phyloP scores from a whole-genome alignment of 257 asterid species.

The Forsythia viridissima region DNA sequence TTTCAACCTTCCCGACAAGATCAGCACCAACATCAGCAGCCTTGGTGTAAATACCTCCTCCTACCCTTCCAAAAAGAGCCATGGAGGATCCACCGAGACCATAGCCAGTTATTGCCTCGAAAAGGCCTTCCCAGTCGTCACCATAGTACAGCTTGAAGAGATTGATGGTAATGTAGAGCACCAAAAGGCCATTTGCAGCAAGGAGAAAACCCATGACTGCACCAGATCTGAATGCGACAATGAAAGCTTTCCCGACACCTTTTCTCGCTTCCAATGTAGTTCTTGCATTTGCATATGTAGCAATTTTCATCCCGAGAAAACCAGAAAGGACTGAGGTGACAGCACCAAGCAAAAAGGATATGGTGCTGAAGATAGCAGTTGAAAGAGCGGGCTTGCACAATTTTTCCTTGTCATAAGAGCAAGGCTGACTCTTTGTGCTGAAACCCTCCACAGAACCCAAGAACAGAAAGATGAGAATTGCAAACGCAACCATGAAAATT shows the following conservation, averaged over 20 bases:
- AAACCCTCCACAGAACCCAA: slow-evolving; percentile 92
- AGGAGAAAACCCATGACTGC: slow-evolving; percentile 97
- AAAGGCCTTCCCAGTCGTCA: slow-evolving; percentile 92
- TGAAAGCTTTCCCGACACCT: slow-evolving; percentile 79
- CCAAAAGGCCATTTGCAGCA: slow-evolving; percentile 87
- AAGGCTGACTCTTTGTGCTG: slow-evolving; percentile 62
- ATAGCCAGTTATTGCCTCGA: slow-evolving; percentile 85
- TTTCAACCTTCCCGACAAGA: slow-evolving; percentile 56
- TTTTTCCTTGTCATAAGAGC: slow-evolving; percentile 54
- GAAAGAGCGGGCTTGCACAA: slow-evolving; percentile 77
- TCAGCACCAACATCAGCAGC: slow-evolving; percentile 66
- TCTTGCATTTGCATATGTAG: slow-evolving; percentile 92
- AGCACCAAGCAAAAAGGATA: slow-evolving; percentile 85
- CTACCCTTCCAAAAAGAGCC: slow-evolving; percentile 94
- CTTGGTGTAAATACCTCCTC: slow-evolving; percentile 89
- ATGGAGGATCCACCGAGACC: slow-evolving; percentile 97
- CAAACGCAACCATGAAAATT: slow-evolving; percentile 84
- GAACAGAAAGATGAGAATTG: slow-evolving; percentile 83
- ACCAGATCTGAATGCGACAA: slow-evolving; percentile 67
- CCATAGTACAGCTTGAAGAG: slow-evolving; percentile 82
- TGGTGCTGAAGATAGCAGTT: slow-evolving; percentile 84
- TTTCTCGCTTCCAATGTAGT: slow-evolving; percentile 89
- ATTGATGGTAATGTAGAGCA: slow-evolving; percentile 72
- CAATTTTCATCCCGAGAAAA: slow-evolving; percentile 93
- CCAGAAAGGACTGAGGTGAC: slow-evolving; percentile 82